Percentiles rank a stretch among this genome's conserved stretches.
Conservation (phyloP, 495 filamentous ascomycete species). For the Neurospora sp. region DNA sequence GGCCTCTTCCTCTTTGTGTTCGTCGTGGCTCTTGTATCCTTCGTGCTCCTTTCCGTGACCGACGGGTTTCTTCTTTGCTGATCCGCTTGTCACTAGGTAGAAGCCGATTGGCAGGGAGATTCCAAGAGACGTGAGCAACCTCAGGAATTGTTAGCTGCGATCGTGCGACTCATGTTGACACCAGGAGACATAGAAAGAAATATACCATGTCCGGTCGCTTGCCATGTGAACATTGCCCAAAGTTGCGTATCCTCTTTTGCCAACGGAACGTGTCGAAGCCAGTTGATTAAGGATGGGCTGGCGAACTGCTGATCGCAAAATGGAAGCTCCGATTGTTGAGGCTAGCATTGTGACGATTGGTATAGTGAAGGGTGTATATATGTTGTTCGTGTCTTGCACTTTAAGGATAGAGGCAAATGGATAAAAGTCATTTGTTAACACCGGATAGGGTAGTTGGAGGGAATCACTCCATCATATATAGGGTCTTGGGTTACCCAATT, state of each 20-base stretch:
- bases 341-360: background rate
- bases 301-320: constrained; percentile 1
- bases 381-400: background rate
- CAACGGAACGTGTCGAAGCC: background rate
- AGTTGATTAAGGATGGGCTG: background rate
- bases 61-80: background rate
- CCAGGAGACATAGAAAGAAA: background rate
- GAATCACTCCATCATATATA: background rate
- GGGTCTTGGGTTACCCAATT: background rate
- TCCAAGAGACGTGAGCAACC: constrained; percentile 11
- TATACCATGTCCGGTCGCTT: constrained; percentile 15
- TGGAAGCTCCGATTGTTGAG: background rate
- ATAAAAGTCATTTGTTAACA: background rate
- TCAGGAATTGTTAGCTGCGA: background rate
- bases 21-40: background rate
- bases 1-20: background rate
- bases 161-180: background rate
- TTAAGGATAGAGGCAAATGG: background rate
- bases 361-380: background rate
- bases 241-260: constrained; percentile 9
- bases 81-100: background rate
- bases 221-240: background rate
- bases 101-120: constrained; percentile 10
- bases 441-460: background rate
- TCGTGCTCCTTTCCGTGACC: background rate